Evolutionary conservation across 495 filamentous ascomycete genomes (phyloP), one percentile per base, ranked within the genome.

Genomic region (Annulohypoxylon nitens): DNA sequence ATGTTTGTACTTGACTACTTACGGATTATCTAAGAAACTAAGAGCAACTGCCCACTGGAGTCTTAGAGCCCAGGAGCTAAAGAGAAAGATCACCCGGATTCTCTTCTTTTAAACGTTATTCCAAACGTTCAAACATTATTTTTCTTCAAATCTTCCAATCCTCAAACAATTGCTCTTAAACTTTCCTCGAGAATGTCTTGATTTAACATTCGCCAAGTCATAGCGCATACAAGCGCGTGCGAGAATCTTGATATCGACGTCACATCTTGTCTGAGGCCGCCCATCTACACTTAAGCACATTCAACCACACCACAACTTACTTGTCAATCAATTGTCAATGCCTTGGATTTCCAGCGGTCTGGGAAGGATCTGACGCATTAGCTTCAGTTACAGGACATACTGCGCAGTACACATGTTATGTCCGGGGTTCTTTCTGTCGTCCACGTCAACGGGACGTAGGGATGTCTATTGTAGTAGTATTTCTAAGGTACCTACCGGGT

Each of bases 341-440:
- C 60, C 37, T 47, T 55, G 65, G 59, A 57, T 14, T 57, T 63
- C 71, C 71, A 61, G 39, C 47, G 48, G 67, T 58, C 45, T 67
- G 71, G 71, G 54, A 70, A 61, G 33, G 61, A 59, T 64, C 23
- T 69, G 55, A 65, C 43, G 71, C 71, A 62, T 12, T 62, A 69
- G 54, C 37, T 39, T 39, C 37, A 43, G 71, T 62, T 69, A 61
- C 71, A 69, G 55, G 54, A n/a, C 23, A 37, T 20, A 47, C 43
- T 18, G n/a, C 16, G 16, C n/a, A 3, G 36, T 12, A 47, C 43
- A 47, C 43, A 47, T 47, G 43, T 47, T 18, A 47, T 45, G 57
- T 48, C 26, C 59, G 51, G 51, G 39, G 58, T 50, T 50, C 30
- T 11, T 57, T 33, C 45, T 16, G 16, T 39, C n/a, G 53, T 50